These are phyloP conservation scores for Citropsis articulata DNA, from an alignment of 345 rosid genomes.

Conservation along the genomic window DNA sequence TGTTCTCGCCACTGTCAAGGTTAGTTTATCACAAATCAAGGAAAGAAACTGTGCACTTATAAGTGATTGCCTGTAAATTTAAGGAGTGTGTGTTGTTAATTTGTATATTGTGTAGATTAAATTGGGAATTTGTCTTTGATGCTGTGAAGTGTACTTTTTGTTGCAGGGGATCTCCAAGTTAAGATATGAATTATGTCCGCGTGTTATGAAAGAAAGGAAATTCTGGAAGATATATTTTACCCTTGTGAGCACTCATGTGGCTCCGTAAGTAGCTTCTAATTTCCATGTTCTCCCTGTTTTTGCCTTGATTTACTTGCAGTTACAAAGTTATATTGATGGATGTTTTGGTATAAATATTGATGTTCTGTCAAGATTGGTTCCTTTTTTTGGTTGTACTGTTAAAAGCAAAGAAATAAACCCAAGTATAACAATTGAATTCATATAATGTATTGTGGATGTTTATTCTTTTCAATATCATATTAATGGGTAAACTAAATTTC, in stretches of 20 bases:
- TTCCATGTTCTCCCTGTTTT: neutral
- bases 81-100: neutral
- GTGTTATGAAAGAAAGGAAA: slow-evolving; percentile 83
- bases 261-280: slow-evolving; percentile 50
- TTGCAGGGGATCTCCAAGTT: slow-evolving; percentile 78
- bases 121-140: slow-evolving; percentile 3
- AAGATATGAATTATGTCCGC: slow-evolving; percentile 88
- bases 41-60: neutral
- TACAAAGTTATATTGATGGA: neutral
- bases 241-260: slow-evolving; percentile 87
- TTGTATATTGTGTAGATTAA: neutral
- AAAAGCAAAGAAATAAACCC: neutral
- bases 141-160: neutral
- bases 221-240: slow-evolving; percentile 97
- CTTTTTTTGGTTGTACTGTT: too few relatives aligned
- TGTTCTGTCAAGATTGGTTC: neutral
- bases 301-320: neutral
- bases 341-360: neutral
- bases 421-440: neutral
- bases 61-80: neutral
- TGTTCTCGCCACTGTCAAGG: slow-evolving; percentile 89
- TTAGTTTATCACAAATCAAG: slow-evolving; percentile 6
- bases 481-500: neutral
- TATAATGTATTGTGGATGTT: neutral
- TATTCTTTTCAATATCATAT: neutral